phyloP scores from a whole-genome alignment of 352 stramenopile genomes.

The Elongisporangium undulatum region DNA sequence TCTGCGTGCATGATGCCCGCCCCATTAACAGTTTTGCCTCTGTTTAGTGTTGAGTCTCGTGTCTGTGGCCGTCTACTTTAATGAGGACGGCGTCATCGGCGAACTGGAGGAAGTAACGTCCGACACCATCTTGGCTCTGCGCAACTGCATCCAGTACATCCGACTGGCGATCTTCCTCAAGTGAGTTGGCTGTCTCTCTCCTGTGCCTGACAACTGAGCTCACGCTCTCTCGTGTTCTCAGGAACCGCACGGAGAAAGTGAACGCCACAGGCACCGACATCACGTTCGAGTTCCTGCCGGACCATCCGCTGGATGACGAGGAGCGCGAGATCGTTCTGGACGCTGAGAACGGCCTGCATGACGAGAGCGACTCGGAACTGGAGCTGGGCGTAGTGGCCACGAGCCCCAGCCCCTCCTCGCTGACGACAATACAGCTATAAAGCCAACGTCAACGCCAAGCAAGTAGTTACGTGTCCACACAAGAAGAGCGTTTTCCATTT shows the following conservation, averaged over 20 bases:
- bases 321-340: constrained; percentile 49
- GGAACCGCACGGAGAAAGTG: constrained; percentile 51
- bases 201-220: background rate
- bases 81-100: constrained; percentile 71
- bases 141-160: constrained; percentile 78
- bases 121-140: constrained; percentile 69
- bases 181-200: constrained; percentile 16
- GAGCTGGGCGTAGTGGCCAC: background rate
- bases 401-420: background rate
- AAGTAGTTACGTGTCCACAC: constrained; percentile 1
- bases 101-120: constrained; percentile 82
- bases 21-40: background rate
- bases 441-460: constrained; percentile 1
- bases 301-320: constrained; percentile 22
- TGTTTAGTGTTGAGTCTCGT: constrained; percentile 66
- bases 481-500: background rate
- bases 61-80: constrained; percentile 81
- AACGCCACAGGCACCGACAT: constrained; percentile 52
- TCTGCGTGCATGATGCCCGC: background rate
- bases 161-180: constrained; percentile 84
- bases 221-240: constrained; percentile 7
- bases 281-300: constrained; percentile 44
- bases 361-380: constrained; percentile 18
- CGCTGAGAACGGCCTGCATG: constrained; percentile 32
- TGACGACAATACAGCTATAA: background rate